Conservation (phyloP, 2,329 filamentous ascomycete species). For the Ascochyta viciae-villosae region DNA sequence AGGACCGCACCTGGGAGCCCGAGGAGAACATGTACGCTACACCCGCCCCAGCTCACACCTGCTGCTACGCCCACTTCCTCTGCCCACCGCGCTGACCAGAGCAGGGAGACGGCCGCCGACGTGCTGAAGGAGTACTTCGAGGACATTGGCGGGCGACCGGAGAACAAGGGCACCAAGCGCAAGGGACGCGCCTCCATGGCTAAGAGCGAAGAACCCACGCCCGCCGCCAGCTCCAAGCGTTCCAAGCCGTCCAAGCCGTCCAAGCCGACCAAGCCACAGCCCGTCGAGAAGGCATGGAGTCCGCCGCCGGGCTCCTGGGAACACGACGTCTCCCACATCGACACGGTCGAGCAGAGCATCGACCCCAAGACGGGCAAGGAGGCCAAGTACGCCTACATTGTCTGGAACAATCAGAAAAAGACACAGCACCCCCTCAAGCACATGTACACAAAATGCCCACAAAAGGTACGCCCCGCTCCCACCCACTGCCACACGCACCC, state of each 20-base stretch:
- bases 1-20: conserved; percentile 80
- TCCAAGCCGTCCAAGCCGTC: conserved; percentile 44
- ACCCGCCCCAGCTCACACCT: not conserved
- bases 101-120: conserved; percentile 51
- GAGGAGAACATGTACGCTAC: conserved; percentile 70
- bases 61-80: no score
- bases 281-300: conserved; percentile 62
- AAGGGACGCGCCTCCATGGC: conserved; percentile 39
- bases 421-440: conserved; percentile 73
- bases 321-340: conserved; percentile 72
- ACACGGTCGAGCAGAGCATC: conserved; percentile 71
- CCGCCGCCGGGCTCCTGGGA: conserved; percentile 81
- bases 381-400: conserved; percentile 71
- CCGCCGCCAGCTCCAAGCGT: conserved; percentile 33
- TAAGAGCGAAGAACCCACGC: conserved; percentile 34
- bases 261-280: conserved; percentile 33
- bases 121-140: conserved; percentile 70
- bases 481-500: not conserved
- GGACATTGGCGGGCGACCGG: conserved; percentile 68
- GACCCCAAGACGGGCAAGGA: conserved; percentile 51
- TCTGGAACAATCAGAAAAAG: conserved; percentile 77
- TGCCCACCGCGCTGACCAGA: conserved; percentile 7
- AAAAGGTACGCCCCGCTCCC: conserved; percentile 61
- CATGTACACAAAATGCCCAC: conserved; percentile 78
- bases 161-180: conserved; percentile 64